Base-by-base conservation (phyloP, 2,329 filamentous ascomycete genomes). In the Didymella segeticola region DNA sequence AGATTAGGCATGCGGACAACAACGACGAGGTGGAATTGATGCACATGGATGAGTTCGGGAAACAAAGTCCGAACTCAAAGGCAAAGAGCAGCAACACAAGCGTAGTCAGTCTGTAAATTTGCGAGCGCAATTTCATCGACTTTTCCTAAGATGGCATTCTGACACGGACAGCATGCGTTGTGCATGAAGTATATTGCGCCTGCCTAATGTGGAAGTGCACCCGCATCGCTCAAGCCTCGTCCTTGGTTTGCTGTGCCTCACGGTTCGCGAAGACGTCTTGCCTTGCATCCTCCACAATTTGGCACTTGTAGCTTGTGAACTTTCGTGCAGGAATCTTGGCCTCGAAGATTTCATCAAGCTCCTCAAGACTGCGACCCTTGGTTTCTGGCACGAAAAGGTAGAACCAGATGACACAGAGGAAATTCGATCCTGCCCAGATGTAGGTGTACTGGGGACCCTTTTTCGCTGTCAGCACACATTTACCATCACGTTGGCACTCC, bases 331-430 rank as follows among this genome's bases (percentile, higher is more conserved):
- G 20, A n/a, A 66, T 49, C 4, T 58, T 54, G 2, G 60, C 61
- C 29, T 66, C 62, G 27, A 72, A 71, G 14, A 69, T 61, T 45
- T 70, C 65, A 45, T 69, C 68, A 0, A 70, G 47, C 42, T 71
- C 67, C 42, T 71, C 68, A 1, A 70, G 36, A 5, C 59, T 62
- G 11, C 64, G 45, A 14, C 56, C 61, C 17, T 69, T 66, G 20
- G 67, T 66, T 60, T 83, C 83, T 0, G 83, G 85, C 60, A 88
- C 82, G 73, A 86, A 86, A 67, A 85, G 80, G 17, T 86, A 77
- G 22, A 80, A 87, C 31, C 90, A 74, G 0, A 85, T 55, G 0
- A 84, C 63, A 39, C 87, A 77, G 3, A 80, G 66, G 11, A 81
- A 64, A 30, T 65, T 69, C 3, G 64, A 72, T n/a, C 30, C 63